Evolutionary conservation across 2,329 filamentous ascomycete species (phyloP).

Genomic region (Sordariomycetes sp.): DNA sequence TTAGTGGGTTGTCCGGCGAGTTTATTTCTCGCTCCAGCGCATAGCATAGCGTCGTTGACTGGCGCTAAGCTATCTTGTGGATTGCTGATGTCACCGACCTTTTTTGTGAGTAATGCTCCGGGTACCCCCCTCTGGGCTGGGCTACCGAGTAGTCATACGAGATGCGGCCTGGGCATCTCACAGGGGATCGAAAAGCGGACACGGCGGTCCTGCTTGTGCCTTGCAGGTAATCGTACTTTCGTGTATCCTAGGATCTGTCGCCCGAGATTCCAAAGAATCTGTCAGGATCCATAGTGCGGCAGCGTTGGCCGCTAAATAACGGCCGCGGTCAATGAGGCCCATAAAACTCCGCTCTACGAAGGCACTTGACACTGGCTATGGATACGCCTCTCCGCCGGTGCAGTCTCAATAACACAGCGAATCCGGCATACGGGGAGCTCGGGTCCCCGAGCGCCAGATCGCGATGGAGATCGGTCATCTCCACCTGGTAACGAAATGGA

Average conservation of each 20-base stretch:
- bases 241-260: too few species aligned
- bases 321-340: background rate
- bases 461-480: too few species aligned
- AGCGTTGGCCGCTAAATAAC: background rate
- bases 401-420: background rate
- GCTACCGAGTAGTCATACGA: background rate
- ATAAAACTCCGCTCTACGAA: background rate
- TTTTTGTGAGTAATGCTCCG: background rate
- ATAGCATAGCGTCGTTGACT: background rate
- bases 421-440: too few species aligned
- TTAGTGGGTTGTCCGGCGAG: too few species aligned
- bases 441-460: too few species aligned
- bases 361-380: background rate
- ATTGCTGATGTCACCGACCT: background rate
- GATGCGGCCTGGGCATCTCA: background rate
- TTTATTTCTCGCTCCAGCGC: too few species aligned
- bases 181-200: too few species aligned
- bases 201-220: too few species aligned
- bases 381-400: background rate
- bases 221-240: too few species aligned
- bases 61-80: background rate
- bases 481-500: background rate
- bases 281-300: background rate
- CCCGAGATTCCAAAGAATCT: too few species aligned
- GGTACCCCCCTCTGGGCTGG: background rate